A percentile compares a stretch with the other conserved stretches of the same genome.
Evolutionary conservation across 2,329 filamentous ascomycete genomes (phyloP).

Genomic region (Whalleya microplaca): DNA sequence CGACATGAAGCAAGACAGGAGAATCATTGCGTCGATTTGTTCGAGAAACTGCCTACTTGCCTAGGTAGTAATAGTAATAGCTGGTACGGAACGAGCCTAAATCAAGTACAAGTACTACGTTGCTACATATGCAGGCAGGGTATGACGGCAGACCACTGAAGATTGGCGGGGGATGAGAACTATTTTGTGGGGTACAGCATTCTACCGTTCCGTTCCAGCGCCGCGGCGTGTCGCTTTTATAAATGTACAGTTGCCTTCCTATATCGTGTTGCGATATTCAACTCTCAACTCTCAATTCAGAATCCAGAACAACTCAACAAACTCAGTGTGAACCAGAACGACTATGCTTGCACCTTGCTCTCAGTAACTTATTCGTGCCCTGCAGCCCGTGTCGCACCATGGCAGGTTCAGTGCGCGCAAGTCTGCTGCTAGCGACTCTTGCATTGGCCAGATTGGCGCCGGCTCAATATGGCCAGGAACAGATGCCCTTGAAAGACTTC

Average conservation of each 20-base stretch:
- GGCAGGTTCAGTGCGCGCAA: constrained; percentile 14
- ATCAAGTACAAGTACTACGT: no score
- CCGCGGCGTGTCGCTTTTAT: neutral
- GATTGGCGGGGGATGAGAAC: no score
- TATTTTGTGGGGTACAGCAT: neutral
- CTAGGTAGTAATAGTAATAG: no score
- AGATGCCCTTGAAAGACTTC: constrained; percentile 39
- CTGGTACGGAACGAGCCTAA: no score
- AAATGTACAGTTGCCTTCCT: neutral
- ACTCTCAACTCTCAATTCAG: no score
- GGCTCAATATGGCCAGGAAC: constrained; percentile 33
- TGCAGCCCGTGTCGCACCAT: constrained; percentile 5
- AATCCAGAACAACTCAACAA: no score
- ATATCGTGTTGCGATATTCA: neutral
- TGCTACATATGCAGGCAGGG: no score
- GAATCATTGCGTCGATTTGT: no score
- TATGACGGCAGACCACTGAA: no score
- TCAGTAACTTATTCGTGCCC: constrained; percentile 17
- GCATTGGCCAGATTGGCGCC: constrained; percentile 14
- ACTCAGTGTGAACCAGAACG: neutral
- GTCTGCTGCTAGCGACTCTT: constrained; percentile 17
- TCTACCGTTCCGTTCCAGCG: neutral
- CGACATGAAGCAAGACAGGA: no score
- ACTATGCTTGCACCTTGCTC: neutral
- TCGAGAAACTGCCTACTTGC: no score